Percentiles rank a stretch among this genome's conserved stretches.
Evolutionary conservation across 805 yeast species (phyloP).

Genomic region (Saccharomycopsis schoenii): DNA sequence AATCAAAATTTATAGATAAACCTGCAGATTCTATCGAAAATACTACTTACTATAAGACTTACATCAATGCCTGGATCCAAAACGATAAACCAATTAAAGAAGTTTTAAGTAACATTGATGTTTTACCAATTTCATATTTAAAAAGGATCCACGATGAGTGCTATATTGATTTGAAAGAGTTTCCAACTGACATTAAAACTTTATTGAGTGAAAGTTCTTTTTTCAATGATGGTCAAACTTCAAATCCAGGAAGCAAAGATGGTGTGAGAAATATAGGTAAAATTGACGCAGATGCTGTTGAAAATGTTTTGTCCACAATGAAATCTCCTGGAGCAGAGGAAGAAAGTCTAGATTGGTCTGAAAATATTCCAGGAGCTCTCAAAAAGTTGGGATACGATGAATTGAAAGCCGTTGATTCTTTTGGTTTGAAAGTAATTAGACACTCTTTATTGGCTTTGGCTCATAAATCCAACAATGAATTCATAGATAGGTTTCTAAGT

Average conservation of each 20-base stretch:
- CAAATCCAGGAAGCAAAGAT: not conserved
- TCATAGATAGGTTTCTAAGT: conserved; percentile 7
- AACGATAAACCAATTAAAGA: conserved; percentile 22
- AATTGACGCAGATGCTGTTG: conserved; percentile 3
- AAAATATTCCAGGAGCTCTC: conserved; percentile 31
- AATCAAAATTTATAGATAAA: conserved; percentile 11
- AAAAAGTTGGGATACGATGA: conserved; percentile 44
- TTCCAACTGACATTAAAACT: conserved; percentile 30
- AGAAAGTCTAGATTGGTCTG: not conserved
- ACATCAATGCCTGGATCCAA: conserved; percentile 18
- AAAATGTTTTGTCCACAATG: not conserved
- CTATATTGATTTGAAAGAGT: conserved; percentile 19
- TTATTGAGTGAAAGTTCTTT: conserved; percentile 17
- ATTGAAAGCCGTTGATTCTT: conserved; percentile 60
- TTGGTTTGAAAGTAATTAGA: conserved; percentile 70
- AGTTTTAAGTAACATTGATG: conserved; percentile 39
- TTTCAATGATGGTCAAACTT: not conserved
- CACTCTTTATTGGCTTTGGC: conserved; percentile 53
- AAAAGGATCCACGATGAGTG: conserved; percentile 19
- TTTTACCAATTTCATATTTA: conserved; percentile 20
- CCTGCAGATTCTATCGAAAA: not conserved
- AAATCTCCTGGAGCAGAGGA: not conserved
- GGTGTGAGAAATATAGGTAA: not conserved
- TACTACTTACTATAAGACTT: conserved; percentile 9
- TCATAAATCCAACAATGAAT: conserved; percentile 21